A percentile compares a stretch with the other conserved stretches of the same genome.
Evolutionary conservation across 2,329 filamentous ascomycete species (phyloP).

Genomic region (Tolypocladium guangdongense): DNA sequence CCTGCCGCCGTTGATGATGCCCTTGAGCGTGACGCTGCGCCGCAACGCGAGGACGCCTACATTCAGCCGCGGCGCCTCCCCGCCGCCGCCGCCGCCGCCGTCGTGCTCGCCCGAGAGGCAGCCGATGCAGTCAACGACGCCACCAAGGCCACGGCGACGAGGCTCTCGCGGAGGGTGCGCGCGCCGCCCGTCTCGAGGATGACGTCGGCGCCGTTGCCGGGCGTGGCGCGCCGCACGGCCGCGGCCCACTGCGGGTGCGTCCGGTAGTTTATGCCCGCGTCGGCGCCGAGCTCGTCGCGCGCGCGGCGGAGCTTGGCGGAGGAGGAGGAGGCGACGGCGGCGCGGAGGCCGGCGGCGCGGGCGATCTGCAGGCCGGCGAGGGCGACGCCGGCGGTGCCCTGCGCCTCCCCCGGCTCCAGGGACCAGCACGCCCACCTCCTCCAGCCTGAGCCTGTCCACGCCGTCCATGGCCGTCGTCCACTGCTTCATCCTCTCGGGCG

Average conservation of each 20-base stretch:
- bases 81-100: slow-evolving; percentile 23
- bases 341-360: slow-evolving; percentile 36
- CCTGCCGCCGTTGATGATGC: slow-evolving; percentile 50
- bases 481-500: slow-evolving; percentile 26
- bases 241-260: slow-evolving; percentile 38
- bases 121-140: slow-evolving; percentile 40
- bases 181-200: slow-evolving; percentile 46
- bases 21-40: slow-evolving; percentile 35
- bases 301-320: slow-evolving; percentile 38
- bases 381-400: slow-evolving; percentile 44
- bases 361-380: slow-evolving; percentile 43
- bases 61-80: slow-evolving; percentile 22
- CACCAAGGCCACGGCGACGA: slow-evolving; percentile 42
- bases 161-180: slow-evolving; percentile 38
- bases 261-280: slow-evolving; percentile 42
- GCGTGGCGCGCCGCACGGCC: no score
- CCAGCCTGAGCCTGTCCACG: slow-evolving; percentile 38
- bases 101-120: slow-evolving; percentile 44
- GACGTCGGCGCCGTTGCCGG: slow-evolving; percentile 36
- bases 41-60: slow-evolving; percentile 45
- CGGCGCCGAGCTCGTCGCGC: slow-evolving; percentile 35
- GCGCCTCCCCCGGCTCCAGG: slow-evolving; percentile 40
- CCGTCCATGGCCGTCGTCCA: slow-evolving; percentile 47
- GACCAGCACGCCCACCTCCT: slow-evolving; percentile 32
- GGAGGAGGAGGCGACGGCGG: slow-evolving; percentile 43